phyloP scores from a whole-genome alignment of 768 basidiomycete species.

The Ramaria rubella region DNA sequence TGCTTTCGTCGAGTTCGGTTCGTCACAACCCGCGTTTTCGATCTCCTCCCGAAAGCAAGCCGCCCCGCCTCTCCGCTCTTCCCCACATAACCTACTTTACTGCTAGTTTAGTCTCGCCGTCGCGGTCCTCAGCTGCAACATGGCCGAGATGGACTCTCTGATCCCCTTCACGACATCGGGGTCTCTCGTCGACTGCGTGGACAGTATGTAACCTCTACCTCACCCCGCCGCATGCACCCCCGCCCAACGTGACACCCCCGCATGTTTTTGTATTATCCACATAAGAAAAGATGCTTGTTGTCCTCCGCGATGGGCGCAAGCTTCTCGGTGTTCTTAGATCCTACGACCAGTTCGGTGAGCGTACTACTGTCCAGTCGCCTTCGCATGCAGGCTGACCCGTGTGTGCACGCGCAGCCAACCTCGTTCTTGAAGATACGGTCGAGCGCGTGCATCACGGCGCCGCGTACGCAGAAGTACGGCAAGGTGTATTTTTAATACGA shows the following conservation, averaged over 20 bases:
- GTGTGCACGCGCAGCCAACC: constrained; percentile 61
- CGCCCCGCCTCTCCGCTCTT: background rate
- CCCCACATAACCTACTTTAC: no score
- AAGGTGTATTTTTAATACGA: constrained; percentile 88
- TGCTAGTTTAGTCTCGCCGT: no score
- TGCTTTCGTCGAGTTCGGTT: no score
- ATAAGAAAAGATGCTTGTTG: constrained; percentile 96
- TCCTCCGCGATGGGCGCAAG: constrained; percentile 93
- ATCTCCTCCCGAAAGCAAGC: no score
- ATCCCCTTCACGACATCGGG: constrained; percentile 99
- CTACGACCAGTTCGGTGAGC: constrained; percentile 96
- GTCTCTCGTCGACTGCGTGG: constrained; percentile 97
- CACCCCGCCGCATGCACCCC: constrained; percentile 11
- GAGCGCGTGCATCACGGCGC: constrained; percentile 91
- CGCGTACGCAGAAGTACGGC: constrained; percentile 80
- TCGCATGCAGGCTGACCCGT: background rate
- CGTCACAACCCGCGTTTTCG: no score
- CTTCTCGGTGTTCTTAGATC: constrained; percentile 92
- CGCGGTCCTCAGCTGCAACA: background rate
- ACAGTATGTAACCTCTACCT: constrained; percentile 72
- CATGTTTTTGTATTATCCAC: background rate
- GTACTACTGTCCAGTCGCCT: constrained; percentile 3
- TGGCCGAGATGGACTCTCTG: constrained; percentile 73
- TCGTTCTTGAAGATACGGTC: constrained; percentile 91
- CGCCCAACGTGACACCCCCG: constrained; percentile 14